These are phyloP conservation scores for Magnolia sinica DNA, from an alignment of 164 flowering plant genomes.

Conservation along the genomic window DNA sequence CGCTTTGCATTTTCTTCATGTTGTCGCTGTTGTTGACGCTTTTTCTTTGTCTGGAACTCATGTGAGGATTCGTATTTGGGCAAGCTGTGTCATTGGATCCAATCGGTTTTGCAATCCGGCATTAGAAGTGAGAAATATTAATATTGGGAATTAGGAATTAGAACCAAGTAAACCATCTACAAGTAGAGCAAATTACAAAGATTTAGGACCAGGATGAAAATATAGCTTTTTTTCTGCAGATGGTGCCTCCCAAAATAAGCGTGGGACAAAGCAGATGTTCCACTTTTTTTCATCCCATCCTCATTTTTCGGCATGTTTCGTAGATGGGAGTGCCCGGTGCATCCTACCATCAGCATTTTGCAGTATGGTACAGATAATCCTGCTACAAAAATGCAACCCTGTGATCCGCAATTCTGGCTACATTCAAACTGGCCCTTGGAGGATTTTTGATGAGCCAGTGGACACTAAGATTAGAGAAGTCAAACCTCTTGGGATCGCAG, in stretches of 20 bases:
- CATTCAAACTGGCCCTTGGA: neutral
- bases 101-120: neutral
- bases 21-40: constrained; percentile 46
- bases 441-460: neutral
- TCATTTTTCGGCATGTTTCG: neutral
- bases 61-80: constrained; percentile 93
- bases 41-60: constrained; percentile 96
- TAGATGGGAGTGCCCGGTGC: neutral
- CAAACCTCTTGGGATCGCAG: constrained; percentile 91
- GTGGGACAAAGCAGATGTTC: no score
- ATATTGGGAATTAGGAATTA: neutral
- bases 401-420: neutral
- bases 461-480: neutral
- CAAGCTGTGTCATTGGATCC: constrained; percentile 40
- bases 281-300: neutral
- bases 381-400: no score
- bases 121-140: neutral
- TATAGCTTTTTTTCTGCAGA: no score
- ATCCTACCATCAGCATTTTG: neutral
- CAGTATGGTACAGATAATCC: no score
- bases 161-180: neutral
- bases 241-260: no score
- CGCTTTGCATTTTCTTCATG: constrained; percentile 81
- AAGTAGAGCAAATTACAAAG: neutral
- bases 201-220: neutral